phyloP scores from a whole-genome alignment of 352 stramenopile species.

The Phytophthora macrochlamydospora region DNA sequence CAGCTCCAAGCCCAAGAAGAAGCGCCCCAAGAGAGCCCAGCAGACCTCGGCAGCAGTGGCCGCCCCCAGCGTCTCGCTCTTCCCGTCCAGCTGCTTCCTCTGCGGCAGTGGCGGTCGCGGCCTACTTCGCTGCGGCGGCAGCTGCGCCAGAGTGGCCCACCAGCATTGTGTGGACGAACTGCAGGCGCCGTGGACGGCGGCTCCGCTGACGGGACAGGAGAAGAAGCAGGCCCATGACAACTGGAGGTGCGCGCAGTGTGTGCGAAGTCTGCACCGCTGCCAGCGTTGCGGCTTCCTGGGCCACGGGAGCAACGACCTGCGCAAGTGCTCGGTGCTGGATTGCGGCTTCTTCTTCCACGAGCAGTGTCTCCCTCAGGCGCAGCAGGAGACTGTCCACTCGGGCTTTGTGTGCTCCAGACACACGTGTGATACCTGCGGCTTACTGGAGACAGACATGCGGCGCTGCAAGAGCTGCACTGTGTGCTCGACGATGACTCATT shows the following conservation, averaged over 20 bases:
- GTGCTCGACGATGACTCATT: conserved; percentile 54
- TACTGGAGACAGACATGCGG: conserved; percentile 54
- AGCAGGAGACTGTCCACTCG: conserved; percentile 13
- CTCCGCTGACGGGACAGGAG: conserved; percentile 24
- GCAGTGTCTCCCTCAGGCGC: conserved; percentile 30
- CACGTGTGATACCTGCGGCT: conserved; percentile 52
- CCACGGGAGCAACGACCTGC: conserved; percentile 54
- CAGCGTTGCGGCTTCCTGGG: conserved; percentile 76
- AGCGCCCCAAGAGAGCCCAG: conserved; percentile 35
- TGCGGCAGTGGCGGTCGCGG: conserved; percentile 56
- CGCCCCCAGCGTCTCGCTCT: conserved; percentile 41
- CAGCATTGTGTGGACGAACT: conserved; percentile 63
- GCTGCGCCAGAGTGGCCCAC: conserved; percentile 67
- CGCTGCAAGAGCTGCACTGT: conserved; percentile 59
- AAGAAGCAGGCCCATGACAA: conserved; percentile 37
- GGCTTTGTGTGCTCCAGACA: conserved; percentile 67
- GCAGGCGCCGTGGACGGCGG: conserved; percentile 26
- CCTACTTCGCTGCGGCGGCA: conserved; percentile 60
- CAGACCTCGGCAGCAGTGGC: background rate
- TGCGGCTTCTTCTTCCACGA: conserved; percentile 73
- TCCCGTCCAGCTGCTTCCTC: conserved; percentile 61
- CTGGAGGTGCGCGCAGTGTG: conserved; percentile 77
- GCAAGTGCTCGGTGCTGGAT: conserved; percentile 50
- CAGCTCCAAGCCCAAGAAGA: conserved; percentile 26
- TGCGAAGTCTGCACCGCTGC: conserved; percentile 60